Evolutionary conservation across 768 basidiomycete species (phyloP), one percentile per base, ranked within the genome.

Genomic region (Collybia nuda): DNA sequence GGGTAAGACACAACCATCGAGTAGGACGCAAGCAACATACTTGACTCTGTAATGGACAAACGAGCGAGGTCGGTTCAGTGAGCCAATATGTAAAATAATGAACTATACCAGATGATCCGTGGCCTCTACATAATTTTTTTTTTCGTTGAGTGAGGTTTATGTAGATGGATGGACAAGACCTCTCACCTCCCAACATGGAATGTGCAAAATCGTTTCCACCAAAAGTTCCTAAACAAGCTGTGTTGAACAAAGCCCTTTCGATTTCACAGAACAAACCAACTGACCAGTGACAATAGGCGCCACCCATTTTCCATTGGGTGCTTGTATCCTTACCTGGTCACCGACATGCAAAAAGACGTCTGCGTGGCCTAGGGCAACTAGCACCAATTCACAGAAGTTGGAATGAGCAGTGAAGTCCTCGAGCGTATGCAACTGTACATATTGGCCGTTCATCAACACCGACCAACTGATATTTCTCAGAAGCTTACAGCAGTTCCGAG

Each of bases 361-460:
- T 0, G 65, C 56, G 63, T 93, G 73, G 0, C 94, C 95, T 71
- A 93, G 72, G 0, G 77, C 74, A 29, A 86, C 80, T 11, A 98
- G 79, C 0, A 82, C 76, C 8, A 96, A 75, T 66, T 97, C 93
- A 72, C 88, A 91, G 63, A 90, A 95, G 71, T 96, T 90, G 48
- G 86, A 88, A 64, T 97, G 94, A 0, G 93, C 91, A 2, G 90
- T 72, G 63, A 90, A 94, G 62, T 97, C 92, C 63, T 94, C 92
- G 5, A 90, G 77, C 1, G 87, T 90, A 55, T 90, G 89, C 8
- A 90, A 70, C 86, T 88, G 54, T 19, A n/a, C n/a, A n/a, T n/a
- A 24, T 5, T 23, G n/a, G 7, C 21, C 5, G 28, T 15, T 21
- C 14, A 35, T 32, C 12, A 32, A 11, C 14, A 14, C 3, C 9